Percentiles rank a stretch among this genome's conserved stretches.
These are phyloP conservation scores for Lagenidium giganteum DNA, from an alignment of 352 stramenopile species.

Conservation along the genomic window DNA sequence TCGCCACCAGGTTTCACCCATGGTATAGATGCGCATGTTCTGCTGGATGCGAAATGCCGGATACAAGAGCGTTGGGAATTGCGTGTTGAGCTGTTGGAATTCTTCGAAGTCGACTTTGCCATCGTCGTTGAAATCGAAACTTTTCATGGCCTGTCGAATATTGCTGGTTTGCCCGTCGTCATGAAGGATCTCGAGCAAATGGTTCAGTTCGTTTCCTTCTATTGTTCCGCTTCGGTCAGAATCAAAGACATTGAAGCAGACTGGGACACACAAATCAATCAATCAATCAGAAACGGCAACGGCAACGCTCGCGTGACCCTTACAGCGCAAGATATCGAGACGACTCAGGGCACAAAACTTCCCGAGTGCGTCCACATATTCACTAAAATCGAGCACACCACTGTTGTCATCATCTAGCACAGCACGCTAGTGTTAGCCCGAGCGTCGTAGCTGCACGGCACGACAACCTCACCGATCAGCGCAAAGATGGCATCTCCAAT, in stretches of 20 bases:
- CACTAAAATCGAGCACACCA: conserved; percentile 53
- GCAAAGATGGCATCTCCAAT: conserved; percentile 62
- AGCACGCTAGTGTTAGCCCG: no score
- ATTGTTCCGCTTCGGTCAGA: conserved; percentile 58
- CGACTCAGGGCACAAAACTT: conserved; percentile 67
- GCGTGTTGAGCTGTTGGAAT: conserved; percentile 48
- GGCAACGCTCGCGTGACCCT: no score
- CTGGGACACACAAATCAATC: no score
- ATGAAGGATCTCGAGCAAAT: conserved; percentile 55
- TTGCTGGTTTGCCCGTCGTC: conserved; percentile 50
- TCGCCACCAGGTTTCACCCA: conserved; percentile 55
- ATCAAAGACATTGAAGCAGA: conserved; percentile 71
- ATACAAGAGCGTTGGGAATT: conserved; percentile 57
- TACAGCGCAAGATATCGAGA: conserved; percentile 61
- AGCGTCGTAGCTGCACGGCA: no score
- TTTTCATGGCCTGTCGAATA: conserved; percentile 47
- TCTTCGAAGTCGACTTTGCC: conserved; percentile 63
- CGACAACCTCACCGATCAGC: no score
- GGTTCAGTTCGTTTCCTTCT: conserved; percentile 42
- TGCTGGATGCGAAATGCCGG: conserved; percentile 60
- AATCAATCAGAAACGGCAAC: no score
- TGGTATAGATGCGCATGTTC: conserved; percentile 53
- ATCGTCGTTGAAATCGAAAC: conserved; percentile 60
- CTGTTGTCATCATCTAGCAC: conserved; percentile 65
- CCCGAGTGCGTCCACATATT: conserved; percentile 59